phyloP scores from a whole-genome alignment of 179 eudicot genomes.

The Beta corolliflora region DNA sequence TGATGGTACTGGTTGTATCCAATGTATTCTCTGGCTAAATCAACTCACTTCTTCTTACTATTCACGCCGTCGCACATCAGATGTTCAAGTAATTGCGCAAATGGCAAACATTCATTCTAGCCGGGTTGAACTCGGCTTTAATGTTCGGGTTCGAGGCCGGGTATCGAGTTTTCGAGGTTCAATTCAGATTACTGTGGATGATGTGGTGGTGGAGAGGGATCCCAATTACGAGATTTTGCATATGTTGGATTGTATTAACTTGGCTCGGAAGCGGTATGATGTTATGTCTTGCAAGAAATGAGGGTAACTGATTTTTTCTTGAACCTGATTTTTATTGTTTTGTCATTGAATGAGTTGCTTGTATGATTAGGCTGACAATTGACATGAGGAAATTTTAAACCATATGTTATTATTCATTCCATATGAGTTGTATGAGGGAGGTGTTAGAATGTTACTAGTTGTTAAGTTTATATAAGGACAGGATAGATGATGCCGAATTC shows the following conservation, averaged over 20 bases:
- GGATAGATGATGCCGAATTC: neutral
- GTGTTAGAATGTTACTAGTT: neutral
- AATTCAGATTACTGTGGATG: slow-evolving; percentile 77
- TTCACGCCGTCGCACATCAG: slow-evolving; percentile 58
- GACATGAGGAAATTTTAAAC: neutral
- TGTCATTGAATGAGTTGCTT: neutral
- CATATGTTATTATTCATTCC: neutral
- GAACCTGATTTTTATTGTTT: neutral
- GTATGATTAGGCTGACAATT: neutral
- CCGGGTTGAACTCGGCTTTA: slow-evolving; percentile 47
- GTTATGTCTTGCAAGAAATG: slow-evolving; percentile 4
- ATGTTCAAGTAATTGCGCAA: slow-evolving; percentile 62
- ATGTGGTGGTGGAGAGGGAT: slow-evolving; percentile 68
- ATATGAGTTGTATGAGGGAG: neutral
- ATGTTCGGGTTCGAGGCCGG: slow-evolving; percentile 70
- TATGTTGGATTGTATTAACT: slow-evolving; percentile 74
- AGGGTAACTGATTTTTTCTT: slow-evolving; percentile 9
- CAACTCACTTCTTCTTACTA: slow-evolving; percentile 66
- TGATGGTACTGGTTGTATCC: slow-evolving; percentile 76
- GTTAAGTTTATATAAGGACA: too few relatives aligned
- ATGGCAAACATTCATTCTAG: slow-evolving; percentile 35
- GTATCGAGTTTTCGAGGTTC: slow-evolving; percentile 56
- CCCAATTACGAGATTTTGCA: slow-evolving; percentile 80
- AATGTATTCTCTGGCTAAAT: slow-evolving; percentile 85
- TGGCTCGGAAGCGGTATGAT: slow-evolving; percentile 58